Evolutionary conservation across 169 alveolate species (phyloP).

Genomic region (Blepharisma undulans): DNA sequence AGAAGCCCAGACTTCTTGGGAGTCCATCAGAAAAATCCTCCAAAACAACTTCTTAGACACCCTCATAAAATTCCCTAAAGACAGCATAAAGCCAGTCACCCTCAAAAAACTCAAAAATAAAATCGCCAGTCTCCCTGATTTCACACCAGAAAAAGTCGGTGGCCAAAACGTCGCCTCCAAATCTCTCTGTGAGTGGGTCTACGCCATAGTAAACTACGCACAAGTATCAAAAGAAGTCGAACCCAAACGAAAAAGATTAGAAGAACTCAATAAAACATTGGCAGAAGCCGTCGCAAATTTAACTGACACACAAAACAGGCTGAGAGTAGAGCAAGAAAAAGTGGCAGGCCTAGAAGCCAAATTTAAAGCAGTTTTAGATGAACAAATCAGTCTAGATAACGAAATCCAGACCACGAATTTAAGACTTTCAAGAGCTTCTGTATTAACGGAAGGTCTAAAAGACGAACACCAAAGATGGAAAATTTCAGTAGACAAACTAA

Average conservation of each 20-base stretch:
- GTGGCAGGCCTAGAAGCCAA: conserved; percentile 82
- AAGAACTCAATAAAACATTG: conserved; percentile 72
- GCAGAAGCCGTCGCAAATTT: conserved; percentile 83
- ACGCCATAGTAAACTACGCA: conserved; percentile 87
- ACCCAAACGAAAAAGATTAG: conserved; percentile 73
- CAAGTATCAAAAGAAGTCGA: conserved; percentile 82
- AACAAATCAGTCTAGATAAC: conserved; percentile 77
- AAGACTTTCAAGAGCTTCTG: conserved; percentile 89
- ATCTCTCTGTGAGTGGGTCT: conserved; percentile 90
- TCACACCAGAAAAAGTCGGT: conserved; percentile 81
- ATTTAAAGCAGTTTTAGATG: conserved; percentile 80
- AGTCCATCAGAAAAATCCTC: conserved; percentile 73
- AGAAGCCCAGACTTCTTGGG: conserved; percentile 85
- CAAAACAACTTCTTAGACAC: conserved; percentile 73
- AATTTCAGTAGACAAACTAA: conserved; percentile 75
- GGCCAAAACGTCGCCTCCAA: conserved; percentile 82
- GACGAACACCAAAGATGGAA: conserved; percentile 93
- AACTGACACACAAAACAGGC: conserved; percentile 76
- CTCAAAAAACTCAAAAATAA: conserved; percentile 65
- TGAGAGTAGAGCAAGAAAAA: conserved; percentile 84
- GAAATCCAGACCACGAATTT: conserved; percentile 83
- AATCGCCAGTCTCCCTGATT: conserved; percentile 74
- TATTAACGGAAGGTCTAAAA: conserved; percentile 84
- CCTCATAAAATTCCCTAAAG: conserved; percentile 74
- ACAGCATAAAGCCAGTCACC: conserved; percentile 65